Evolutionary conservation across 495 filamentous ascomycete genomes (phyloP), one percentile per base, ranked within the genome.

Genomic region (Daldinia grandis): DNA sequence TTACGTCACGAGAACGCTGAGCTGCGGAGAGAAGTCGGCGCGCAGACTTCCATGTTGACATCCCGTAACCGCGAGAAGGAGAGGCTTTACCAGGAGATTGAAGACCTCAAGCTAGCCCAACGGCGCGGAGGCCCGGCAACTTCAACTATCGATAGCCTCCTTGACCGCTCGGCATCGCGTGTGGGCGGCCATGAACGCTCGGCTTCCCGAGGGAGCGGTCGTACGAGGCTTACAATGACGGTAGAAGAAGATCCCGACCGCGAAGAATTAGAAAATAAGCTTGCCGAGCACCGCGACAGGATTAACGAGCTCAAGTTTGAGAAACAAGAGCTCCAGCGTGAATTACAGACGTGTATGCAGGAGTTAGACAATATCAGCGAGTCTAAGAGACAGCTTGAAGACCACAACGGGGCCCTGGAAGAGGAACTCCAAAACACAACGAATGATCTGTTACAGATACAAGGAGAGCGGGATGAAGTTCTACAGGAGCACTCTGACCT

Each of bases 21-120:
- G 74, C 82, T 99, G 15, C 87, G 93, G 35, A 90, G 94, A 51
- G 94, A 98, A 76, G 91, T 98, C 28, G 92, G 93, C 63, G 95
- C 96, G 10, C 95, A 99, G 78, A 96, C 94, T 0, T 97, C 94
- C 0, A 99, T 98, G 95, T 88, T 99, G 7, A 98, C 96, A 4
- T 97, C 95, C 33, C 87, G 95, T 6, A 97, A 98, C 72, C 88
- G 93, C 33, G 95, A 99, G 77, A 95, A 95, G 75, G 94, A 98
- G 72, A 90, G 94, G 4, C 84, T 99, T 15, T 96, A 98, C 75
- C 92, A 97, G 66, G 95, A 99, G 75, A 99, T 98, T 49, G 95
- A 99, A 80, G 93, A 97, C 59, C 85, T 98, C 54, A 99, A 98
- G 76, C 87, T 98, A 64, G 88, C 89, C 3, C 89, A 93, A 66